Evolutionary conservation across 768 basidiomycete species (phyloP), one percentile per base, ranked within the genome.

Genomic region (Suillus placidus): DNA sequence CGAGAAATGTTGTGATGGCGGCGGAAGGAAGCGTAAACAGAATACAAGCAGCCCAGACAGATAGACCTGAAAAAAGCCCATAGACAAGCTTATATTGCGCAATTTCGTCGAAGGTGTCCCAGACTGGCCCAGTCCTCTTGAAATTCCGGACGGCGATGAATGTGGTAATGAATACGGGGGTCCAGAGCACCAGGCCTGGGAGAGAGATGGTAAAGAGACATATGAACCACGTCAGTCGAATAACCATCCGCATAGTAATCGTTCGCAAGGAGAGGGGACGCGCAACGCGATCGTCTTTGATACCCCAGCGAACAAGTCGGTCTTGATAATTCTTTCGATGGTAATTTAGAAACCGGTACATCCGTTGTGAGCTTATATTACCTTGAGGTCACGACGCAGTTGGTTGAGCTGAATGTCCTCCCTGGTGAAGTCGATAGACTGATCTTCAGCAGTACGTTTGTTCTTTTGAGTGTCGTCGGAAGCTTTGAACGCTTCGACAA

Each of bases 41-140:
- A 35, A 87, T 78, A 14, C 84, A 77, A 20, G 74, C 66, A 40
- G 82, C 62, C 87, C 92, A 94, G 37, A 94, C 91, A 61, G 83
- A 78, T 4, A 91, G 66, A 1, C 92, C 93, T 0, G 92, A 89
- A 10, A 88, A 71, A 40, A 95, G 83, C 12, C 94, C 94, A 70
- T 93, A 93, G 26, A 90, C 86, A 62, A 95, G 87, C 74, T 94
- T 95, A 77, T 93, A 92, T 73, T 95, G 92, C 13, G 93, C 92
- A 68, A 95, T 93, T 74, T 95, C 93, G 71, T 95, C 94, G 84
- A 87, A 94, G 0, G 92, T 94, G 72, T 95, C 91, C 80, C 90
- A 91, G 43, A 91, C 83, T 1, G 92, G 92, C 0, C 93, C 93
- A 0, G 85, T 89, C 78, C 88, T 89, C 77, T 91, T 92, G 82